Evolutionary conservation across 2,329 filamentous ascomycete genomes (phyloP).

Genomic region (Trichoderma oligosporum): DNA sequence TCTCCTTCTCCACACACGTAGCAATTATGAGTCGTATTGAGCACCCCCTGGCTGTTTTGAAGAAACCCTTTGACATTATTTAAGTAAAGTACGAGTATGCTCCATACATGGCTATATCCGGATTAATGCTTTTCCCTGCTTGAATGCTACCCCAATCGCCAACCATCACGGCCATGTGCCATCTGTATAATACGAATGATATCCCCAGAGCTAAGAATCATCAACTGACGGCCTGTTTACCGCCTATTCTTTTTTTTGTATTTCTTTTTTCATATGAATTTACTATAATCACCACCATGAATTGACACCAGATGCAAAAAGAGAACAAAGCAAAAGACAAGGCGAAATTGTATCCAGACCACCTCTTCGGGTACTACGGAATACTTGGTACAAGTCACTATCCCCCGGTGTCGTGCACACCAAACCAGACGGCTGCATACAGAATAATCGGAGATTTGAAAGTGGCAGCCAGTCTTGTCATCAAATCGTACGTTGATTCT

Average conservation of each 20-base stretch:
- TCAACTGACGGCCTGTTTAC: background rate
- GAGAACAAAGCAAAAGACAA: background rate
- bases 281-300: background rate
- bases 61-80: too few species aligned
- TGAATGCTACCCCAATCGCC: background rate
- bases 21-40: too few species aligned
- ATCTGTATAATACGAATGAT: background rate
- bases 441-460: background rate
- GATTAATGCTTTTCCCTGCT: conserved; percentile 2
- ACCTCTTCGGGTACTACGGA: too few species aligned
- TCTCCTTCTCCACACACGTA: too few species aligned
- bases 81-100: too few species aligned
- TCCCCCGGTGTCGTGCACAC: too few species aligned
- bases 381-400: too few species aligned
- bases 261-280: background rate
- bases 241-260: background rate
- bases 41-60: too few species aligned
- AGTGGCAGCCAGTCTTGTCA: background rate
- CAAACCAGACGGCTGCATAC: background rate
- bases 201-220: background rate
- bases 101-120: background rate
- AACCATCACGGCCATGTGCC: background rate
- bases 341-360: too few species aligned
- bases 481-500: too few species aligned
- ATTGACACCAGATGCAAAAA: background rate